A percentile compares a stretch with the other conserved stretches of the same genome.
These are phyloP conservation scores for Melampsora americana DNA, from an alignment of 1,284 basidiomycete species.

Conservation along the genomic window DNA sequence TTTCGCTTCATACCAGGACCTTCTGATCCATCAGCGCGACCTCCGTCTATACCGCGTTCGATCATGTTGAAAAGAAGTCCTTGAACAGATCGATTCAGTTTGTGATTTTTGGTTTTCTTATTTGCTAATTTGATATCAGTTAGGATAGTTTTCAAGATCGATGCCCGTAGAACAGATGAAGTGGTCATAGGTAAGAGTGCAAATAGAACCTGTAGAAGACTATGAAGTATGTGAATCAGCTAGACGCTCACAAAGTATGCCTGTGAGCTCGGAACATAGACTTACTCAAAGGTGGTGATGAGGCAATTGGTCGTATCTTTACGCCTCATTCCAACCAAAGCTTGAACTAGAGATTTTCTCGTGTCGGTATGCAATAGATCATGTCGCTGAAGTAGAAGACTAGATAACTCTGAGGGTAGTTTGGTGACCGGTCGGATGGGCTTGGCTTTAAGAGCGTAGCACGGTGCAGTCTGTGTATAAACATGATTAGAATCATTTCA, in stretches of 20 bases:
- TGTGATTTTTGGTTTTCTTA: slow-evolving; percentile 82
- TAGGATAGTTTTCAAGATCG: slow-evolving; percentile 92
- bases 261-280: slow-evolving; percentile 43
- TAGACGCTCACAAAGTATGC: neutral
- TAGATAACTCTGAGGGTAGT: slow-evolving; percentile 73
- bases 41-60: slow-evolving; percentile 77
- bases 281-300: slow-evolving; percentile 84
- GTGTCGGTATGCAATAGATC: slow-evolving; percentile 70
- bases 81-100: slow-evolving; percentile 92
- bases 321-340: slow-evolving; percentile 85
- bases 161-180: slow-evolving; percentile 74
- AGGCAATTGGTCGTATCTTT: slow-evolving; percentile 64
- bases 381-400: slow-evolving; percentile 71
- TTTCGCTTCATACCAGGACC: slow-evolving; percentile 52
- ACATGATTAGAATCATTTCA: neutral
- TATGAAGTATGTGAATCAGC: slow-evolving; percentile 53
- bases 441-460: slow-evolving; percentile 74
- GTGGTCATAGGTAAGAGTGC: slow-evolving; percentile 87
- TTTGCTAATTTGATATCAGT: slow-evolving; percentile 92
- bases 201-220: slow-evolving; percentile 84
- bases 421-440: slow-evolving; percentile 58
- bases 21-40: slow-evolving; percentile 67
- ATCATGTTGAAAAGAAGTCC: slow-evolving; percentile 95
- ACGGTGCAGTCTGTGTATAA: slow-evolving; percentile 69
- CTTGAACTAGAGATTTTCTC: slow-evolving; percentile 77